Evolutionary conservation across 108 stramenopile species (phyloP), one percentile per base, ranked within the genome.

Genomic region (Skeletonema marinoi): DNA sequence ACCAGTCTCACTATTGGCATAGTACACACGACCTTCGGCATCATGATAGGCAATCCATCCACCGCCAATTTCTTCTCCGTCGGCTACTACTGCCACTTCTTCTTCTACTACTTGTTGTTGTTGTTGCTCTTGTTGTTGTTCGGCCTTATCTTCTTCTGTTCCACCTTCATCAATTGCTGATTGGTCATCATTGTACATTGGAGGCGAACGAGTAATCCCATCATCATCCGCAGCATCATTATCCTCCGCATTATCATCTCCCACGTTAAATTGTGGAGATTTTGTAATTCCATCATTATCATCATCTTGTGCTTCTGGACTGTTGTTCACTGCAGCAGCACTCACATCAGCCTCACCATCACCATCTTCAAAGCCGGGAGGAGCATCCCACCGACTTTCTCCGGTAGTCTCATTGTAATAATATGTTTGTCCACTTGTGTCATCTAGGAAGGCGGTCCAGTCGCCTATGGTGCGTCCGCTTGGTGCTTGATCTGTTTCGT

Each of bases 301-400:
- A 17, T 64, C 38, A 0, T 2, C 16, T 29, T 29, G 54, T 25
- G 16, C 21, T 21, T 56, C 54, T 29, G 29, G 21, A 10, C 2
- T 16, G 5, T 56, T 25, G 25, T 29, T 48, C 16, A 61, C 17
- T 25, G 29, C 76, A 14, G 41, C 64, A 8, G 31, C 19, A 32
- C 14, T 21, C 11, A 11, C 39, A 9, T n/a, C 62, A 2, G 39
- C 60, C 5, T 3, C 71, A 19, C 46, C 46, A 9, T 17, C 77
- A 32, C 31, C 50, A 13, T 61, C 80, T 0, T 39, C 36, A 36
- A 83, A 81, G n/a, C 64, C 86, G 9, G 68, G 82, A 5, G 95
- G 95, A 25, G 65, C 69, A 17, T 92, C 92, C 95, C 95, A 96
- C 71, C 78, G 77, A 14, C 88, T 93, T 73, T 88, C 88, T 44